Conservation (phyloP, 768 basidiomycete species). For the Trametopsis cervina region DNA sequence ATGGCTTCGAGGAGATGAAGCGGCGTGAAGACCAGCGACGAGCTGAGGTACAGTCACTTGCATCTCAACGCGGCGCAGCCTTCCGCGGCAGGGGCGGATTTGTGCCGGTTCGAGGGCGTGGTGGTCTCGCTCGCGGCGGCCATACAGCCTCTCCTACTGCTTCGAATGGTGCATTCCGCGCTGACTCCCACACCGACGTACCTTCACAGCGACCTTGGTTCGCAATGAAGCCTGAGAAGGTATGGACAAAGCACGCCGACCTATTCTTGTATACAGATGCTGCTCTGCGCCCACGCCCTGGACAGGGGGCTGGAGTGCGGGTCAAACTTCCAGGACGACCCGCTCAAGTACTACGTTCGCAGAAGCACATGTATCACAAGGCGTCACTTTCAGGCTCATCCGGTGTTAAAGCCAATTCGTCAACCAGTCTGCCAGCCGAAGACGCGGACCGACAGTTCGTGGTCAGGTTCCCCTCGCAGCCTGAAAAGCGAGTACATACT, state of each 20-base stretch:
- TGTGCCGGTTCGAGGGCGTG: constrained; percentile 35
- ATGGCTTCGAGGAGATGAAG: constrained; percentile 86
- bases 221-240: constrained; percentile 67
- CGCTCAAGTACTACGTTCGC: constrained; percentile 37
- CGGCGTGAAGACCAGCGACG: constrained; percentile 54
- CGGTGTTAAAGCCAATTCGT: constrained; percentile 9
- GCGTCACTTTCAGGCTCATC: constrained; percentile 5
- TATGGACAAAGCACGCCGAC: constrained; percentile 83
- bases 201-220: constrained; percentile 53
- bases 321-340: constrained; percentile 54
- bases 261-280: constrained; percentile 63
- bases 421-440: constrained; percentile 28
- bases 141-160: constrained; percentile 28
- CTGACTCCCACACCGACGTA: constrained; percentile 20
- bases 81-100: constrained; percentile 44
- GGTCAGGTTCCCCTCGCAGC: constrained; percentile 46
- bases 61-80: constrained; percentile 28
- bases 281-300: constrained; percentile 49
- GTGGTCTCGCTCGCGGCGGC: constrained; percentile 28
- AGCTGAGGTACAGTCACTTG: constrained; percentile 18
- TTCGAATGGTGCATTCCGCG: constrained; percentile 1
- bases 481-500: constrained; percentile 10
- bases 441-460: constrained; percentile 39
- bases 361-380: constrained; percentile 12
- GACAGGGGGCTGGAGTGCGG: constrained; percentile 47